These are phyloP conservation scores for Vicia faba DNA, from an alignment of 306 rosid genomes.

Conservation along the genomic window DNA sequence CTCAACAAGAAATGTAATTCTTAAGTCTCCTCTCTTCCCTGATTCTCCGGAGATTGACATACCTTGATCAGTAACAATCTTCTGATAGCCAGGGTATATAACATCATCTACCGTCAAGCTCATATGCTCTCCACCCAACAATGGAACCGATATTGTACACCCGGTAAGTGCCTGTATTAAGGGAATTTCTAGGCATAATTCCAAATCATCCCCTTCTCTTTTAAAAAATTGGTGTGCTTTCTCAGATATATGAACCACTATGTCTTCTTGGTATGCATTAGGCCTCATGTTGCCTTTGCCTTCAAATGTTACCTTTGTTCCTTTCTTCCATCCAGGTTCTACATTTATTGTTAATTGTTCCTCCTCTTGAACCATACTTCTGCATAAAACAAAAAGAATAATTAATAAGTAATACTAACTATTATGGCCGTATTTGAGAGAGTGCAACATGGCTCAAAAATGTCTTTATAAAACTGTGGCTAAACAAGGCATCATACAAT, in stretches of 20 bases:
- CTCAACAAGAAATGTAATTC: constrained; percentile 56
- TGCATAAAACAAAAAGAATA: constrained; percentile 27
- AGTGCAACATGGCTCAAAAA: too few species aligned
- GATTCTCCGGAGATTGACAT: constrained; percentile 57
- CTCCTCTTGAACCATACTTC: constrained; percentile 59
- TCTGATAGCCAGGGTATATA: constrained; percentile 61
- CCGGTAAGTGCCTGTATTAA: constrained; percentile 74
- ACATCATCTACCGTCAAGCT: constrained; percentile 53
- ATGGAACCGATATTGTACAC: constrained; percentile 58
- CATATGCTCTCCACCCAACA: constrained; percentile 64
- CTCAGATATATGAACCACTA: constrained; percentile 55
- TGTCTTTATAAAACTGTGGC: too few species aligned
- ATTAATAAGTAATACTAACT: background rate
- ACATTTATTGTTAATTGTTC: constrained; percentile 66
- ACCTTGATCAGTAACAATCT: constrained; percentile 61
- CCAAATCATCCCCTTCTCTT: constrained; percentile 84
- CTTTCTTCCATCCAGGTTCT: constrained; percentile 86
- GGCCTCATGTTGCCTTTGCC: constrained; percentile 68
- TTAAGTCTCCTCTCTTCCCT: constrained; percentile 66
- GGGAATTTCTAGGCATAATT: constrained; percentile 57
- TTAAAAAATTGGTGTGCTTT: constrained; percentile 58
- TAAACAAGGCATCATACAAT: too few species aligned
- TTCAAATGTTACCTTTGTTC: constrained; percentile 81
- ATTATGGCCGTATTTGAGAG: too few species aligned
- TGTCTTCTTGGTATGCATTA: constrained; percentile 47